Evolutionary conservation across 805 yeast genomes (phyloP), one percentile per base, ranked within the genome.

Genomic region (Yueomyces sinensis): DNA sequence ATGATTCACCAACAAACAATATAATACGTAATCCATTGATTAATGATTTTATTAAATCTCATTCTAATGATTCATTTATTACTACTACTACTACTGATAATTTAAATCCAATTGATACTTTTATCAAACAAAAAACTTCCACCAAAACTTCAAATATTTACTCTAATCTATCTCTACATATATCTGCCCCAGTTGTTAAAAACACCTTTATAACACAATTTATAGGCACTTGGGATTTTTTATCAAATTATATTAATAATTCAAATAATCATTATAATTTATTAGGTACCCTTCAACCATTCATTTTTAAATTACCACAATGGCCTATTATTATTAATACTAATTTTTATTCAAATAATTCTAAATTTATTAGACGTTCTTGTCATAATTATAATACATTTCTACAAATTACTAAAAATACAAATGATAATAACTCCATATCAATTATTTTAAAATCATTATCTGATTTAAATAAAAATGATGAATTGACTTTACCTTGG

Each of bases 401-500:
- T 40, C 56, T 89, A 19, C 65, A 63, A 29, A 20, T 11, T 7
- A 65, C 81, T 2, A 53, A 70, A 0, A 46, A 59, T 17, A 42
- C 61, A 14, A 55, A 50, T 4, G 36, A 45, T 5, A 41, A 44
- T 13, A 58, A 50, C 5, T 25, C 28, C 7, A 64, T 80, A 5
- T 70, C 66, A 35, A 75, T 82, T 49, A 63, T 72, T 9, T 64
- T 82, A 6, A 62, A 63, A 27, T 72, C 95, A 0, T 52, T 67
- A 2, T 66, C 62, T 32, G 69, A 70, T 3, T 69, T 87, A 19
- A 65, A 66, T 36, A 57, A 67, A 11, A 84, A 75, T 7, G 72
- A 76, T 30, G 96, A 87, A 51, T 58, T 89, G 18, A 69, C 89
- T 0, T 55, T 83, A 5, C 72, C 75, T 2, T 89, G 97, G 97